A percentile compares a stretch with the other conserved stretches of the same genome.
Evolutionary conservation across 148 eudicot genomes (phyloP).

Genomic region (Rhododendron simsii): DNA sequence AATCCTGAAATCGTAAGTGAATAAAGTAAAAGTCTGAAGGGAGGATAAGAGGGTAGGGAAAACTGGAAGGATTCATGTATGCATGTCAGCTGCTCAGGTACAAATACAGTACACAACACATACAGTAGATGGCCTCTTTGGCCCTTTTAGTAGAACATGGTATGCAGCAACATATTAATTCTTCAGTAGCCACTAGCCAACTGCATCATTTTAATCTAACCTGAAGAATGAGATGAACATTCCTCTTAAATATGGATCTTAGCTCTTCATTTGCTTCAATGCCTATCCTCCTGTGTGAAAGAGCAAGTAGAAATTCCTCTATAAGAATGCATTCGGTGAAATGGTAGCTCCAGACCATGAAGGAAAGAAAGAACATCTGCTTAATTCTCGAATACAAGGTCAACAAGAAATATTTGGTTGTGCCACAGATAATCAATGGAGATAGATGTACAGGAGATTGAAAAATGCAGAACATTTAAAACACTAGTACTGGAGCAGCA

Average conservation of each 20-base stretch:
- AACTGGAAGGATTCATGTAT: no score
- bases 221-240: conserved; percentile 76
- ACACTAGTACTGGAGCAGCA: neutral
- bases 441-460: neutral
- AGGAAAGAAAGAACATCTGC: neutral
- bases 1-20: no score
- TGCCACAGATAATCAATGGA: neutral
- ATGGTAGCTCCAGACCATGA: neutral
- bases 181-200: neutral
- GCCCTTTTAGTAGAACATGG: neutral
- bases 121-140: neutral
- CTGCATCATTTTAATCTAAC: conserved; percentile 57
- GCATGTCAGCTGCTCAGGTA: no score
- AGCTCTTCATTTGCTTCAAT: conserved; percentile 82
- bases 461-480: neutral
- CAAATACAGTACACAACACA: neutral
- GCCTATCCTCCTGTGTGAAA: conserved; percentile 55
- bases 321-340: neutral
- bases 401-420: neutral
- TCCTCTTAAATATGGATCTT: conserved; percentile 69
- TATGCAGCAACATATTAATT: neutral
- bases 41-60: no score
- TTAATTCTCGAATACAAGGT: no score
- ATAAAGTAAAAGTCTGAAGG: no score
- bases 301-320: neutral